Evolutionary conservation across 2,329 filamentous ascomycete genomes (phyloP), one percentile per base, ranked within the genome.

Genomic region (Aspergillus udagawae): DNA sequence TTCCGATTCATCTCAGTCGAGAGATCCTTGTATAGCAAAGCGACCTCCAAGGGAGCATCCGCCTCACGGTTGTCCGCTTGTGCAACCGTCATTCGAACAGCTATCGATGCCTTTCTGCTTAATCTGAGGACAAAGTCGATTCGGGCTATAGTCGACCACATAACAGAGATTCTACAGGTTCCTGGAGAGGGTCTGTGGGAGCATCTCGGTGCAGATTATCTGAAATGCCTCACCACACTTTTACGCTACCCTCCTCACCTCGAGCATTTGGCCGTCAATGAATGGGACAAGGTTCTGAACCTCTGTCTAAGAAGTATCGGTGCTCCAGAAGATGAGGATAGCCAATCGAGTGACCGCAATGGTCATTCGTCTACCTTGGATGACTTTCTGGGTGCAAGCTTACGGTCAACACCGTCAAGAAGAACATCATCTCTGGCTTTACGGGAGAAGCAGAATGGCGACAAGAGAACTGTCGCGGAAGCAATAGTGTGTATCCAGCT

Each of bases 111-210:
- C 54, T 89, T 90, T 23, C 79, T 87, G 32, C 75, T 80, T 21
- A 87, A 83, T 59, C 74, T 97, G 61, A 89, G 86, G 67, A 79
- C 81, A 58, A 95, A 91, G 71, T 93, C 92, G 0, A 80, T 93
- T n/a, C 83, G 87, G 64, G 85, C 89, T 5, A 78, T 97, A 17
- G 80, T 96, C 62, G 86, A 91, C 62, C 92, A 96, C 73, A 88
- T 97, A 59, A 87, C 85, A 3, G 86, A 96, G 62, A 85, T 86
- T 20, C 79, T 96, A 3, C 83, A 86, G 1, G 82, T 79, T 17
- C 73, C 81, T 1, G 83, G 86, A 54, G 85, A 85, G 14, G 81
- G 79, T 2, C 83, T 88, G 54, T 86, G 91, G 61, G 81, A 86
- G 56, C 87, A 89, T 12, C 79, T 99, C 4, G 77, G 86, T 25